Evolutionary conservation across 179 eudicot species (phyloP).

Genomic region (Patellifolia procumbens): DNA sequence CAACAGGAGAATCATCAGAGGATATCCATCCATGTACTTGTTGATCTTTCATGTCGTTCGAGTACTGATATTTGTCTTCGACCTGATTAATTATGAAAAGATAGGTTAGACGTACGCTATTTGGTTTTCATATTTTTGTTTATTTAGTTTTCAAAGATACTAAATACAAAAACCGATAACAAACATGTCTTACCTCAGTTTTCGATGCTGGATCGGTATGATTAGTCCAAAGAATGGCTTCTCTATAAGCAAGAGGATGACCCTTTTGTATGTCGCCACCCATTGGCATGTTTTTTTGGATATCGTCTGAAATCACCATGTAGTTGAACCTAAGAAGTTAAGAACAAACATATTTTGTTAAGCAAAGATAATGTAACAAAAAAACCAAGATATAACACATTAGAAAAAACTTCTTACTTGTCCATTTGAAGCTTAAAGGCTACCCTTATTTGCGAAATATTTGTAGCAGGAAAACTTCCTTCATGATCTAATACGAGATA

Average conservation of each 20-base stretch:
- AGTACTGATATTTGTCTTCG: constrained; percentile 37
- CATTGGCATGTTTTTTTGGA: constrained; percentile 34
- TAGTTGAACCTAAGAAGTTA: constrained; percentile 37
- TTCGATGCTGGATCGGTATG: background rate
- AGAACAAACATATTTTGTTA: background rate
- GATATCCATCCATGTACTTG: constrained; percentile 42
- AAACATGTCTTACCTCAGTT: background rate
- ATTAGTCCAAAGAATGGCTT: constrained; percentile 29
- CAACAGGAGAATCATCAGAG: constrained; percentile 12
- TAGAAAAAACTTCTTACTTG: constrained; percentile 26
- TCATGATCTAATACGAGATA: constrained; percentile 25
- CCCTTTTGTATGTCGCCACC: constrained; percentile 12
- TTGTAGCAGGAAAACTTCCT: constrained; percentile 23
- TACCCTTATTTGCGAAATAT: constrained; percentile 27
- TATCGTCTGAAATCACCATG: constrained; percentile 35
- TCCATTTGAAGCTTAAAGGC: constrained; percentile 24
- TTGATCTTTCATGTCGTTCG: constrained; percentile 34
- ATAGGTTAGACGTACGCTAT: background rate
- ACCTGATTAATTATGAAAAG: constrained; percentile 7
- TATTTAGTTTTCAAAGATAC: too few species aligned
- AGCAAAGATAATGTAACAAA: background rate
- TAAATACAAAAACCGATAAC: background rate
- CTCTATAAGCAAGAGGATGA: constrained; percentile 27
- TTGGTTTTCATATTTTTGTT: too few species aligned
- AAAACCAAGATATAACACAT: background rate